Conservation (phyloP, 2,329 filamentous ascomycete genomes). For the Cryphonectria naterciae region DNA sequence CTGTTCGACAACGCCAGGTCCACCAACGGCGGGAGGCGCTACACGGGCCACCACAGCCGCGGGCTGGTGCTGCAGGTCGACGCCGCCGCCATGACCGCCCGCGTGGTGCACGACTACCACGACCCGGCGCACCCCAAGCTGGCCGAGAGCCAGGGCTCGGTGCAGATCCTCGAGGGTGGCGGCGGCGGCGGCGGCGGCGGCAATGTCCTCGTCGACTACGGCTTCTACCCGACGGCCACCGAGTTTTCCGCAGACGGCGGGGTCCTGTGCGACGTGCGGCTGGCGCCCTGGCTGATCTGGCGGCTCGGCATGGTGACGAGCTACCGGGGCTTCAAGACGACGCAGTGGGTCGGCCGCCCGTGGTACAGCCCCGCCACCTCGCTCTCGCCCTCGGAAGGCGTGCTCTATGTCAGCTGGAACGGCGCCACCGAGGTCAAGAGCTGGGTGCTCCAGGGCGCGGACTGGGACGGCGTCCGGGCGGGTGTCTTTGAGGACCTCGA, state of each 20-base stretch:
- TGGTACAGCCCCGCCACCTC: slow-evolving; percentile 19
- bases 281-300: slow-evolving; percentile 29
- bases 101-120: slow-evolving; percentile 37
- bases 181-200: slow-evolving; percentile 7
- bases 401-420: slow-evolving; percentile 32
- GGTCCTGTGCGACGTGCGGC: slow-evolving; percentile 31
- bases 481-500: slow-evolving; percentile 22
- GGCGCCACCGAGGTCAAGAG: slow-evolving; percentile 30
- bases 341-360: slow-evolving; percentile 28
- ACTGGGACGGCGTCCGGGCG: slow-evolving; percentile 16
- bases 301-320: slow-evolving; percentile 29
- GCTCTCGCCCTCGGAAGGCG: slow-evolving; percentile 18
- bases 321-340: slow-evolving; percentile 31
- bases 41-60: slow-evolving; percentile 36
- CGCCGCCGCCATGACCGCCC: slow-evolving; percentile 36
- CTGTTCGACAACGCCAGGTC: slow-evolving; percentile 46
- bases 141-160: slow-evolving; percentile 24
- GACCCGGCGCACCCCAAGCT: slow-evolving; percentile 33
- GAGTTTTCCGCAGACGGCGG: slow-evolving; percentile 27
- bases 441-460: slow-evolving; percentile 30
- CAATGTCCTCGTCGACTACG: slow-evolving; percentile 29
- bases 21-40: slow-evolving; percentile 36
- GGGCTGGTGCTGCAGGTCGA: slow-evolving; percentile 40
- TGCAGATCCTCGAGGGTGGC: slow-evolving; percentile 18
- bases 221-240: slow-evolving; percentile 29